phyloP scores from a whole-genome alignment of 768 basidiomycete genomes.

The Suillus weaverae region DNA sequence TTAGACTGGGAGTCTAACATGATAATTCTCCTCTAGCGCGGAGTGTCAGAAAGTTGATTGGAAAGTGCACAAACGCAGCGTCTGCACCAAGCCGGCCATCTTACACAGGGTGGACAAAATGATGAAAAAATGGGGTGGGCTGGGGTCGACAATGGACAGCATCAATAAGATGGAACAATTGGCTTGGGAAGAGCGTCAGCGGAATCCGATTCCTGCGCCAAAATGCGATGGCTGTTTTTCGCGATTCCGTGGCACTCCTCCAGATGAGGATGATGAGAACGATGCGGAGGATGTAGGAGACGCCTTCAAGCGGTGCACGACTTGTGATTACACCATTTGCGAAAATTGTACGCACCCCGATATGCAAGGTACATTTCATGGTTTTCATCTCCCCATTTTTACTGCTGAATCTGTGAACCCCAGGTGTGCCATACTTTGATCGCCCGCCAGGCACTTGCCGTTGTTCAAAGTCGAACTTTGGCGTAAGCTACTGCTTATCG shows the following conservation, averaged over 20 bases:
- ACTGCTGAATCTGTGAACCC: neutral
- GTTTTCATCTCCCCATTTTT: neutral
- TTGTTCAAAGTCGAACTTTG: neutral
- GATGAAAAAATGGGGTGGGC: slow-evolving; percentile 15
- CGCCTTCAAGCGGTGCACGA: neutral
- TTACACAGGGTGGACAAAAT: slow-evolving; percentile 16
- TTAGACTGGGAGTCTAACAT: neutral
- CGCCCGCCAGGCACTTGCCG: neutral
- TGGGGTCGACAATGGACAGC: neutral
- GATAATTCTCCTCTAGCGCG: neutral
- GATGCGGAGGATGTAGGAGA: neutral
- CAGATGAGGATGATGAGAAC: slow-evolving; percentile 6
- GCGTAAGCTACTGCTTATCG: neutral
- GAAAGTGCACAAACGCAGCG: slow-evolving; percentile 23
- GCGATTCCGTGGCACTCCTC: neutral
- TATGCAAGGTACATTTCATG: neutral
- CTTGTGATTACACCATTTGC: neutral
- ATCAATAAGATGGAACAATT: neutral
- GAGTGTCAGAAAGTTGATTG: slow-evolving; percentile 21
- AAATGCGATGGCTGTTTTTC: neutral
- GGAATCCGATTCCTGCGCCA: neutral
- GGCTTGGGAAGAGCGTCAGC: neutral
- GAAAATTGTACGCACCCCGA: neutral
- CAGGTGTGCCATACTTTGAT: neutral
- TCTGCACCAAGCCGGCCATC: slow-evolving; percentile 19